Percentiles rank a stretch among this genome's conserved stretches.
Evolutionary conservation across 1,284 basidiomycete genomes (phyloP).

Genomic region (Ceratobasidium sp.): DNA sequence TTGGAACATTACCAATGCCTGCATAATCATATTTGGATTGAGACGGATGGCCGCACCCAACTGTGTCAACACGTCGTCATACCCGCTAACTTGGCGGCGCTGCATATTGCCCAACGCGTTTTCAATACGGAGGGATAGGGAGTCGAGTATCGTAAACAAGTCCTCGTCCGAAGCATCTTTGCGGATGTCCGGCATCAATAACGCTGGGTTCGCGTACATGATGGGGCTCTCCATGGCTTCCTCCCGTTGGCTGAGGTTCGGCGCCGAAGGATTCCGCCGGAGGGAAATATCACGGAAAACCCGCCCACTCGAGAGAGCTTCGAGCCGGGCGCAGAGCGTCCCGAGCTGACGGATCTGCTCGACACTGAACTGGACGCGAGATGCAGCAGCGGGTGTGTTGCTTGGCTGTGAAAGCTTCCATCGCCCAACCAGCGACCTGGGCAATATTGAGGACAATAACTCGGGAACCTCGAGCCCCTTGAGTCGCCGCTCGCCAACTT

Average conservation of each 20-base stretch:
- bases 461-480: conserved; percentile 95
- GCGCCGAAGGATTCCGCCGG: conserved; percentile 47
- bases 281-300: conserved; percentile 64
- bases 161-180: conserved; percentile 82
- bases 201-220: conserved; percentile 69
- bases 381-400: conserved; percentile 51
- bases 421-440: conserved; percentile 78
- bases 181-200: conserved; percentile 76
- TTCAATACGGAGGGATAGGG: conserved; percentile 78
- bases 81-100: conserved; percentile 57
- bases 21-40: conserved; percentile 50
- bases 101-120: conserved; percentile 77
- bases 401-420: conserved; percentile 68
- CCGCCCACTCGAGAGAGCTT: conserved; percentile 77
- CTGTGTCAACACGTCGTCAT: conserved; percentile 55
- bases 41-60: conserved; percentile 53
- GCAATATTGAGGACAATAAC: conserved; percentile 85
- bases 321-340: conserved; percentile 81
- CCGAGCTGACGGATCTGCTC: conserved; percentile 83
- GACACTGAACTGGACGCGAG: conserved; percentile 75
- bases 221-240: conserved; percentile 52
- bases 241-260: conserved; percentile 37
- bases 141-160: conserved; percentile 78
- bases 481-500: conserved; percentile 90
- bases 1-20: conserved; percentile 51